Evolutionary conservation across 345 rosid genomes (phyloP), one percentile per base, ranked within the genome.

Genomic region (Brassica napus): DNA sequence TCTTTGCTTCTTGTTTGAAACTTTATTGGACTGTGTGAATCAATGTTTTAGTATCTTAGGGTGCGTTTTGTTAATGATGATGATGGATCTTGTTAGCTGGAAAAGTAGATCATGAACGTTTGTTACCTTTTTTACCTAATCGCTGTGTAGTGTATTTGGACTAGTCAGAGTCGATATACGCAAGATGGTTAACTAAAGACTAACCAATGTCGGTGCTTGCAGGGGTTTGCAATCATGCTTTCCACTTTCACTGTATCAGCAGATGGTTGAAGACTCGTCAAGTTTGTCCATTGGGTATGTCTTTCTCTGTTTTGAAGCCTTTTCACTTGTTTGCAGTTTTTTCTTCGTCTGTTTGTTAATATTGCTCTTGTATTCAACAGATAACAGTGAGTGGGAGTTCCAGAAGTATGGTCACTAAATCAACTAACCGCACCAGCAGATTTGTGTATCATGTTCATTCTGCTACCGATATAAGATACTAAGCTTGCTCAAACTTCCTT

Each of bases 341-440:
- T 44, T 39, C 24, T 37, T 70, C 18, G 67, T 37, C 11, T 68
- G 34, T 28, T 64, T 81, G 72, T 11, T 71, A 65, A 54, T 44
- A 24, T 60, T 76, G 39, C 10, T 12, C 31, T 8, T 4, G 21
- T 63, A 4, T 75, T 9, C 2, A 79, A 79, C 91, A 95, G 99
- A 95, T 83, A 95, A 95, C 86, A 92, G 97, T 4, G 99, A 93
- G 84, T 95, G 99, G 99, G 98, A 95, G 87, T 95, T 95, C 78
- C 99, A 93, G 86, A 95, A 95, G 66, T 95, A 95, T 55, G 98
- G 99, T 68, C 98, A 93, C 89, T 95, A 89, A 71, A 63, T 6
- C 77, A 16, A 16, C 4, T 9, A 60, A 52, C 54, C 65, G 21
- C 52, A 10, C 32, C 70, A 2, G 55, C 67, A 69, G 16, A 49